Percentiles rank a stretch among this genome's conserved stretches.
These are phyloP conservation scores for Pyrenophora seminiperda DNA, from an alignment of 2,329 filamentous ascomycete species.

Conservation along the genomic window DNA sequence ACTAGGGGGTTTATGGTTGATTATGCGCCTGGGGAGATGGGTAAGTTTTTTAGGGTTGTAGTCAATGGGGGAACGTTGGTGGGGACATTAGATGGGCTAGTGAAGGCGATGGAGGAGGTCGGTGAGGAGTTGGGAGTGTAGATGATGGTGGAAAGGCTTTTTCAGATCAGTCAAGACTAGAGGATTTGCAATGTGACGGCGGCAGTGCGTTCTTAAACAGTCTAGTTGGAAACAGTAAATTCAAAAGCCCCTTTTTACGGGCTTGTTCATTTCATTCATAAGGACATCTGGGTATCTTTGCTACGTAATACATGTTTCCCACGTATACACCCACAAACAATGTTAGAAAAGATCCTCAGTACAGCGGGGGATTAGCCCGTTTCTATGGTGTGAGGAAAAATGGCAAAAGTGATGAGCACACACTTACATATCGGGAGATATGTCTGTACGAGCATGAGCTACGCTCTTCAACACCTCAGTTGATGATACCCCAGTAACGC, in stretches of 20 bases:
- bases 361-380: too few relatives aligned
- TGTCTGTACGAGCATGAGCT: neutral
- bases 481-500: conserved; percentile 70
- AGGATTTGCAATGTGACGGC: neutral
- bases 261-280: neutral
- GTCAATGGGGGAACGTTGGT: conserved; percentile 67
- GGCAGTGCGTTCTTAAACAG: neutral
- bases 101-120: conserved; percentile 62
- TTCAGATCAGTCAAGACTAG: too few relatives aligned
- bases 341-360: too few relatives aligned
- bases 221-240: too few relatives aligned
- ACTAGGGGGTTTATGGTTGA: conserved; percentile 71
- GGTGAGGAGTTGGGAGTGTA: conserved; percentile 43
- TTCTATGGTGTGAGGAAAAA: neutral
- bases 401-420: conserved; percentile 14
- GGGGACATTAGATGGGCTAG: conserved; percentile 35
- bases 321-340: too few relatives aligned
- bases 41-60: conserved; percentile 71
- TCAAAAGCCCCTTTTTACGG: too few relatives aligned
- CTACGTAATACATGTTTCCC: too few relatives aligned
- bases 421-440: conserved; percentile 13
- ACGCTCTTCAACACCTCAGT: conserved; percentile 4
- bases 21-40: conserved; percentile 65
- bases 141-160: neutral
- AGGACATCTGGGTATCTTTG: neutral